Evolutionary conservation across 2,329 filamentous ascomycete species (phyloP).

Genomic region (Dactylonectria macrodidyma): DNA sequence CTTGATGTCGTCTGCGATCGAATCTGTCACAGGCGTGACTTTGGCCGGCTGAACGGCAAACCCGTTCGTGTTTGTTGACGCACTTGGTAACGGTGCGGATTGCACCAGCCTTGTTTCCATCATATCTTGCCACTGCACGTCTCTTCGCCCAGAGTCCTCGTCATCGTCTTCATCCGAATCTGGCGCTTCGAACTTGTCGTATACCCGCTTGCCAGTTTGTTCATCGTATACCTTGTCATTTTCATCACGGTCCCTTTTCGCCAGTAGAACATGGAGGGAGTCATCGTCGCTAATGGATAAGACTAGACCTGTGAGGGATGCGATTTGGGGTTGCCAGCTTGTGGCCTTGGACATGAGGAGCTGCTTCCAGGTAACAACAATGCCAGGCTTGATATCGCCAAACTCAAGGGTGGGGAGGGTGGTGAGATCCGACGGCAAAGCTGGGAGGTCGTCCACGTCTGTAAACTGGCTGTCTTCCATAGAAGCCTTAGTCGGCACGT

Average conservation of each 20-base stretch:
- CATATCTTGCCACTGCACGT: conserved; percentile 73
- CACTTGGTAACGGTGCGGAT: conserved; percentile 49
- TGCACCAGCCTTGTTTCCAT: conserved; percentile 77
- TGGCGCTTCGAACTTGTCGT: conserved; percentile 84
- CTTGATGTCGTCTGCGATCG: conserved; percentile 39
- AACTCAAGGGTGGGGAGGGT: conserved; percentile 66
- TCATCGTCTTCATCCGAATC: conserved; percentile 72
- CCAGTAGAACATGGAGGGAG: conserved; percentile 74
- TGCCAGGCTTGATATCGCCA: conserved; percentile 67
- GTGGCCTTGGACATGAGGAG: conserved; percentile 73
- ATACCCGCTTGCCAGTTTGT: conserved; percentile 79
- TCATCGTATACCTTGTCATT: conserved; percentile 75
- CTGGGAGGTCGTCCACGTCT: conserved; percentile 72
- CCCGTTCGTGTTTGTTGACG: conserved; percentile 40
- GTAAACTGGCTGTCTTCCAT: conserved; percentile 62
- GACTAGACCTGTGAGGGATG: conserved; percentile 76
- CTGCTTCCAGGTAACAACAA: conserved; percentile 79
- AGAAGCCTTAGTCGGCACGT: conserved; percentile 50
- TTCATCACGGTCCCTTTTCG: conserved; percentile 75
- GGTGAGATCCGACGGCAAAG: conserved; percentile 70
- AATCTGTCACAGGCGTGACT: conserved; percentile 27
- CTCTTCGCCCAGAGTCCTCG: conserved; percentile 73
- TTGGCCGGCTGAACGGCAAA: conserved; percentile 44
- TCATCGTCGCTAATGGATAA: conserved; percentile 67
- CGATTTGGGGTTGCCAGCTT: conserved; percentile 76